Percentiles rank a stretch among this genome's conserved stretches.
These are phyloP conservation scores for Ichthyophonus hoferi DNA, from an alignment of 208 protist species.

Conservation along the genomic window DNA sequence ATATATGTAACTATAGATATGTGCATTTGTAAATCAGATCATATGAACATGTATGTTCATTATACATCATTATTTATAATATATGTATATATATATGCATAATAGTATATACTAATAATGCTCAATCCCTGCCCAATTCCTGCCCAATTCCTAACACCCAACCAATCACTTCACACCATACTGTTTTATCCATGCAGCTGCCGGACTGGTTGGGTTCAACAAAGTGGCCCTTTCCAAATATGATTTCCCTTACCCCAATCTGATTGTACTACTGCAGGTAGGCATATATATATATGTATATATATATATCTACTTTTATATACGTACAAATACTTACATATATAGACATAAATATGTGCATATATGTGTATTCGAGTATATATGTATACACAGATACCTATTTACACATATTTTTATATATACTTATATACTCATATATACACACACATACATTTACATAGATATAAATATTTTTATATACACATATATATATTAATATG, in stretches of 20 bases:
- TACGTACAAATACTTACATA: neutral
- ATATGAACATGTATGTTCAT: too few species aligned
- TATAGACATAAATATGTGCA: neutral
- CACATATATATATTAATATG: neutral
- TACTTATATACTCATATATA: neutral
- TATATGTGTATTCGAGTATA: neutral
- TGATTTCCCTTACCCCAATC: neutral
- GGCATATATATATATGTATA: neutral
- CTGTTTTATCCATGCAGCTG: neutral
- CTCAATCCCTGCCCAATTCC: too few species aligned
- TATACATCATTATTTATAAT: too few species aligned
- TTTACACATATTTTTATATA: neutral
- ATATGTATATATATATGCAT: too few species aligned
- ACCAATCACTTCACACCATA: too few species aligned
- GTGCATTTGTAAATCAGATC: too few species aligned
- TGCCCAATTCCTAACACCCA: too few species aligned
- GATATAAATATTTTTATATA: neutral
- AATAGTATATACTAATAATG: too few species aligned
- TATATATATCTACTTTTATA: neutral
- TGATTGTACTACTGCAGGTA: constrained; percentile 13
- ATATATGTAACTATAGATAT: too few species aligned
- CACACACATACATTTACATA: neutral
- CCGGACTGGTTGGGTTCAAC: constrained; percentile 8
- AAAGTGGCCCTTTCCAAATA: constrained; percentile 16
- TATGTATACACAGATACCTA: neutral